Percentiles rank a stretch among this genome's conserved stretches.
These are phyloP conservation scores for Aspergillus diversus DNA, from an alignment of 495 filamentous ascomycete species.

Conservation along the genomic window DNA sequence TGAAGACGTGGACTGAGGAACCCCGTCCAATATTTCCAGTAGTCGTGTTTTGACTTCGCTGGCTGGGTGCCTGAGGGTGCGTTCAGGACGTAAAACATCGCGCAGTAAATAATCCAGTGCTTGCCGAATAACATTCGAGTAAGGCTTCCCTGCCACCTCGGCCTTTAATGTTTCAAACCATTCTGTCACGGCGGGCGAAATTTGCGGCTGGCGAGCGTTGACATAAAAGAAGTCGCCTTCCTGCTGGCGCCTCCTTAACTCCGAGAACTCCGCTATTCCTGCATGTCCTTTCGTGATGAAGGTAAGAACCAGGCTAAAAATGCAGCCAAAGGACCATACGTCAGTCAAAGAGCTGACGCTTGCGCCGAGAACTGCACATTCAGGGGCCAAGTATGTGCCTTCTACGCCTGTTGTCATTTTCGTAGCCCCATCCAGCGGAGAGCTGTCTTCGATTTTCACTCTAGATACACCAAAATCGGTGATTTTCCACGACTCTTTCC, in stretches of 20 bases:
- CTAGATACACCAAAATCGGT: conserved; percentile 36
- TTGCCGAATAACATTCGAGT: conserved; percentile 6
- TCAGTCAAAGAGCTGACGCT: conserved; percentile 25
- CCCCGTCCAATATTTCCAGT: conserved; percentile 4
- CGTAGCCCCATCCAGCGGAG: conserved; percentile 7
- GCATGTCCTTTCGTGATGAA: conserved; percentile 18
- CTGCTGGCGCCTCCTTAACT: conserved; percentile 4
- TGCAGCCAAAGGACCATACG: conserved; percentile 33
- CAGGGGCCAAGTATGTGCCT: conserved; percentile 31
- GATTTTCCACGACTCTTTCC: conserved; percentile 33
- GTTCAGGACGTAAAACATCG: conserved; percentile 15
- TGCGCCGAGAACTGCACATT: conserved; percentile 16
- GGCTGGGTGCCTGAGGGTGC: conserved; percentile 7
- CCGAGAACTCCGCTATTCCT: conserved; percentile 12
- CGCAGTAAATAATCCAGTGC: conserved; percentile 22
- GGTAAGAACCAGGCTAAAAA: conserved; percentile 27
- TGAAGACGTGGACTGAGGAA: background rate
- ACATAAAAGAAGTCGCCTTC: conserved; percentile 24
- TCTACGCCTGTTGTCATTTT: conserved; percentile 15
- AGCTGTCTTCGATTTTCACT: conserved; percentile 11
- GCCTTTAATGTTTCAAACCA: conserved; percentile 22
- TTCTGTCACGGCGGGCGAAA: conserved; percentile 17
- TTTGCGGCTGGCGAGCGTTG: conserved; percentile 5
- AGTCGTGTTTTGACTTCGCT: conserved; percentile 17
- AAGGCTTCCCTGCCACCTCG: background rate